phyloP scores from a whole-genome alignment of 2,329 filamentous ascomycete genomes.

The Beauveria varroae region DNA sequence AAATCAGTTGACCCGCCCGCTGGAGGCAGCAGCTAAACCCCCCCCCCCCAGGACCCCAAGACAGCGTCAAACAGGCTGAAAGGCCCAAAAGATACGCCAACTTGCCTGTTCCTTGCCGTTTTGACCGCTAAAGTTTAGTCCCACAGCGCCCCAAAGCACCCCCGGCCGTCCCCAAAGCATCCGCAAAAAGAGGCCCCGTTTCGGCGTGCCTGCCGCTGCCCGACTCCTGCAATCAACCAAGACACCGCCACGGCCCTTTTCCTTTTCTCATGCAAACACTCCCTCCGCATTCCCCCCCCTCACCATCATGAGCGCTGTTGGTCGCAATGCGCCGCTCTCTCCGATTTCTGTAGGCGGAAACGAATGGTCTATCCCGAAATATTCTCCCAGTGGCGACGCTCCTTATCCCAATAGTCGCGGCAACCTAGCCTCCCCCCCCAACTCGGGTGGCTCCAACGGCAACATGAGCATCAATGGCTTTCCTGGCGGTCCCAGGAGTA shows the following conservation, averaged over 20 bases:
- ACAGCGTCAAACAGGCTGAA: too few species aligned
- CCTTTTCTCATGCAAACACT: slow-evolving; percentile 14
- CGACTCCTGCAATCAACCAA: slow-evolving; percentile 13
- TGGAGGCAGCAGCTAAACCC: too few species aligned
- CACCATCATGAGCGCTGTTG: slow-evolving; percentile 50
- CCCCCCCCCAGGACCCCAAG: neutral
- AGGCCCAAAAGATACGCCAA: neutral
- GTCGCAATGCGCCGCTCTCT: slow-evolving; percentile 68
- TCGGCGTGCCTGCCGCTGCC: slow-evolving; percentile 4
- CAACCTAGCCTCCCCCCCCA: slow-evolving; percentile 61
- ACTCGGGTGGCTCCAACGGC: slow-evolving; percentile 55
- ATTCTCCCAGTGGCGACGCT: slow-evolving; percentile 49
- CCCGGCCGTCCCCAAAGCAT: neutral
- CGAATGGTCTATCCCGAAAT: slow-evolving; percentile 71
- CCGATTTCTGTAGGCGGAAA: slow-evolving; percentile 76
- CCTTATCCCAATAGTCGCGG: slow-evolving; percentile 47
- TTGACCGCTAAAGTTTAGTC: neutral
- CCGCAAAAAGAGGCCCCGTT: neutral
- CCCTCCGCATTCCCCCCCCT: slow-evolving; percentile 18
- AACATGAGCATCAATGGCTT: slow-evolving; percentile 54
- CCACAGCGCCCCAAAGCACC: neutral
- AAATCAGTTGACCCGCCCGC: too few species aligned
- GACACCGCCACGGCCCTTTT: slow-evolving; percentile 14
- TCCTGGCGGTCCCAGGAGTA: slow-evolving; percentile 47
- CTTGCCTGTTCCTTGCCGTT: neutral